These are phyloP conservation scores for Aleurites moluccanus DNA, from an alignment of 441 rosid species.

Conservation along the genomic window DNA sequence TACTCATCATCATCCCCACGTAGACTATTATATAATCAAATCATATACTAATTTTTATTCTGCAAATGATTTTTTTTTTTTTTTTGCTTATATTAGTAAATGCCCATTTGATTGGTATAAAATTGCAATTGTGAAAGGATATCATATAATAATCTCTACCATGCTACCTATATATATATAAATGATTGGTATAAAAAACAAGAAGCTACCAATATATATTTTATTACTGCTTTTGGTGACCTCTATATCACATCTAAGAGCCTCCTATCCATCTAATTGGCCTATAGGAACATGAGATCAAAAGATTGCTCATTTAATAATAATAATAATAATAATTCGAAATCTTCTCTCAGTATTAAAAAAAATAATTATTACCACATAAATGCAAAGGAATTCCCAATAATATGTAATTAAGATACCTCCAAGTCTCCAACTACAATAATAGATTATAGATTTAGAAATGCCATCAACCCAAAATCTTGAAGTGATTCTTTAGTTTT, in stretches of 20 bases:
- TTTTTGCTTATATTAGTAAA: background rate
- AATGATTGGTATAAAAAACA: background rate
- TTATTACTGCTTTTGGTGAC: background rate
- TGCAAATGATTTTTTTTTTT: background rate
- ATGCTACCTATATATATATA: too few species aligned
- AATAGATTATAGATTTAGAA: background rate
- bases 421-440: too few species aligned
- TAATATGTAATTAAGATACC: too few species aligned
- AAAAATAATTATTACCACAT: too few species aligned
- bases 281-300: background rate
- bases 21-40: constrained; percentile 7
- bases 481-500: too few species aligned
- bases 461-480: too few species aligned
- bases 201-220: background rate
- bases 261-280: background rate
- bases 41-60: background rate
- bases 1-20: constrained; percentile 9
- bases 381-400: too few species aligned
- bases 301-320: background rate
- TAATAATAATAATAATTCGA: too few species aligned
- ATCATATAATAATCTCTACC: background rate
- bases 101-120: background rate
- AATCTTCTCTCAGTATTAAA: too few species aligned
- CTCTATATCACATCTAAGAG: background rate
- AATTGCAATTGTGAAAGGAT: background rate